Conservation (phyloP, 805 yeast genomes). For the Candida germanica region DNA sequence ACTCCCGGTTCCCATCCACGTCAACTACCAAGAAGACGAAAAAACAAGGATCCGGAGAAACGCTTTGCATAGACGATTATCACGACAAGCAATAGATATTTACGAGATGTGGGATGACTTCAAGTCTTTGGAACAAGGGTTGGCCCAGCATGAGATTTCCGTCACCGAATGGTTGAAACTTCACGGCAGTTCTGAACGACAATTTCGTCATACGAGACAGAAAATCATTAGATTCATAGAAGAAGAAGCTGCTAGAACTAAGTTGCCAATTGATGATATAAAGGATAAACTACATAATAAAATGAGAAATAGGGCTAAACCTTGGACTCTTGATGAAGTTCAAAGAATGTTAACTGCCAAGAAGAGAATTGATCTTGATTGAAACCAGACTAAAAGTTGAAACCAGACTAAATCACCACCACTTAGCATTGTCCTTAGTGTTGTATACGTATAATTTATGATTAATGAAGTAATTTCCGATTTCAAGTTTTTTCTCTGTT, state of each 20-base stretch:
- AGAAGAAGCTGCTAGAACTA: slow-evolving; percentile 23
- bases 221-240: slow-evolving; percentile 29
- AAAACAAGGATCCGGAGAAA: slow-evolving; percentile 14
- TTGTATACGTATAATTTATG: too few species aligned
- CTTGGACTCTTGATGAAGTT: slow-evolving; percentile 33
- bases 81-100: slow-evolving; percentile 25
- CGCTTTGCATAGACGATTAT: slow-evolving; percentile 21
- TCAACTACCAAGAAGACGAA: slow-evolving; percentile 6
- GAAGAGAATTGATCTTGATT: slow-evolving; percentile 23
- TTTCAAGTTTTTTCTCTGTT: too few species aligned
- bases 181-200: slow-evolving; percentile 28
- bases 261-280: slow-evolving; percentile 17
- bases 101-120: slow-evolving; percentile 36
- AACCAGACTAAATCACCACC: too few species aligned
- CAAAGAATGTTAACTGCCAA: slow-evolving; percentile 30
- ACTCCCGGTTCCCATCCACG: slow-evolving; percentile 1
- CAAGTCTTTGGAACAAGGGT: slow-evolving; percentile 23
- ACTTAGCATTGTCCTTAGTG: too few species aligned
- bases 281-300: slow-evolving; percentile 26
- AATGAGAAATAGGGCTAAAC: slow-evolving; percentile 26
- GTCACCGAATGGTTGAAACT: slow-evolving; percentile 29
- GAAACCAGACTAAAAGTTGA: neutral
- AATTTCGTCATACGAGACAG: slow-evolving; percentile 25
- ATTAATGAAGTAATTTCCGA: too few species aligned
- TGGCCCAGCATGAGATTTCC: slow-evolving; percentile 22